Evolutionary conservation across 805 yeast genomes (phyloP), one percentile per base, ranked within the genome.

Genomic region (Saccharomycodes ludwigii): DNA sequence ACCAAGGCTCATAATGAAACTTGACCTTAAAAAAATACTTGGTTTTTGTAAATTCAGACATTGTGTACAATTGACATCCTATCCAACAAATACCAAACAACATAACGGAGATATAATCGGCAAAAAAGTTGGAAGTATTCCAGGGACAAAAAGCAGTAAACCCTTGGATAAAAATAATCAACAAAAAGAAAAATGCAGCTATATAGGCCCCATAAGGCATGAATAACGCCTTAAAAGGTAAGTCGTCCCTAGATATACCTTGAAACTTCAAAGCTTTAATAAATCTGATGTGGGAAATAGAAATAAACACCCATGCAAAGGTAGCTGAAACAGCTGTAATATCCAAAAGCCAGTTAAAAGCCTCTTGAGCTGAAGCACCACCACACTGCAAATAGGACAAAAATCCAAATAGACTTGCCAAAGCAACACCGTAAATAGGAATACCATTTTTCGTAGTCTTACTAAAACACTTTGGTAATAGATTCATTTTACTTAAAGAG

Each of bases 121-220:
- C 67, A 50, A 79, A 71, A 58, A 78, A 78, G n/a, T 57, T 56
- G 4, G 66, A 41, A 3, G 68, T 76, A 31, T 53, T 61, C 45
- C 72, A 61, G 36, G 69, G 72, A 58, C 61, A 66, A 57, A 80
- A 80, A 2, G 68, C 68, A 5, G 59, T 44, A 54, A 65, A 79
- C 34, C 91, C 91, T 56, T 80, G 86, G 34, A 80, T 62, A 41
- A 79, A 69, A 6, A 67, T 65, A 44, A 80, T 66, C 19, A 75
- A 46, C n/a, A 66, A 56, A 26, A 75, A 61, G 36, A 65, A 58
- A 35, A 64, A 54, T 10, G 71, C 54, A 4, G 82, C 71, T 42
- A 76, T 73, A 54, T 69, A 73, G 3, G 84, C 77, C 40, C 62
- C 62, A 43, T 50, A 68, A 3, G 88, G 86, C 72, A 73, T 75